Evolutionary conservation across 345 rosid species (phyloP), one percentile per base, ranked within the genome.

Genomic region (Salix udensis): DNA sequence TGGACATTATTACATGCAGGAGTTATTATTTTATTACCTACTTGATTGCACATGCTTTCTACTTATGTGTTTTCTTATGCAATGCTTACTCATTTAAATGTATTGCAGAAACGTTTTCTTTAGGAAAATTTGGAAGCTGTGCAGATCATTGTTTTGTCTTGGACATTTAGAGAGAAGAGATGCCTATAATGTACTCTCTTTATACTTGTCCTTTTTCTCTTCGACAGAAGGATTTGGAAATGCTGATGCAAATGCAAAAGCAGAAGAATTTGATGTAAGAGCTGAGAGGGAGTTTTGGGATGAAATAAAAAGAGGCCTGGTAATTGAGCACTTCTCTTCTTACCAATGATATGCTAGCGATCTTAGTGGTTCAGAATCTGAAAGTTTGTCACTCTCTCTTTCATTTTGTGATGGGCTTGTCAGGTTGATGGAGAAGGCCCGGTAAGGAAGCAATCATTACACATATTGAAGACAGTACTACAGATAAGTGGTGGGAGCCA

Each of bases 271-370:
- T 87, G 94, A 91, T 68, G 31, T 95, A 48, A 86, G 86, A 76
- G 81, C 83, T 48, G 89, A 89, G 80, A 87, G 78, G 85, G 93
- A 87, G 74, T 89, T 93, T 81, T 95, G 97, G 97, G 85, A 76
- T 81, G 97, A 93, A 85, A 89, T 95, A 69, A 93, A 91, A 84
- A 90, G 84, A 79, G 98, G 98, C 85, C 79, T 95, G 97, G 97
- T 95, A 90, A 34, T 78, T 78, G 68, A 83, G 70, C 42, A 23
- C 16, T 52, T 70, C 58, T 71, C 65, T 71, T 68, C 70, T 19
- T 67, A 82, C 64, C 79, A 65, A 67, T 65, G 58, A 67, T 83
- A 50, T 30, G 76, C 39, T 61, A 65, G 70, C 62, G 6, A 73
- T 65, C 60, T 64, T 53, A 65, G 30, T n/a, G 31, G 72, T 71